Evolutionary conservation across 1,139 yeast species (phyloP).

Genomic region (Tardiomyces depauwii): DNA sequence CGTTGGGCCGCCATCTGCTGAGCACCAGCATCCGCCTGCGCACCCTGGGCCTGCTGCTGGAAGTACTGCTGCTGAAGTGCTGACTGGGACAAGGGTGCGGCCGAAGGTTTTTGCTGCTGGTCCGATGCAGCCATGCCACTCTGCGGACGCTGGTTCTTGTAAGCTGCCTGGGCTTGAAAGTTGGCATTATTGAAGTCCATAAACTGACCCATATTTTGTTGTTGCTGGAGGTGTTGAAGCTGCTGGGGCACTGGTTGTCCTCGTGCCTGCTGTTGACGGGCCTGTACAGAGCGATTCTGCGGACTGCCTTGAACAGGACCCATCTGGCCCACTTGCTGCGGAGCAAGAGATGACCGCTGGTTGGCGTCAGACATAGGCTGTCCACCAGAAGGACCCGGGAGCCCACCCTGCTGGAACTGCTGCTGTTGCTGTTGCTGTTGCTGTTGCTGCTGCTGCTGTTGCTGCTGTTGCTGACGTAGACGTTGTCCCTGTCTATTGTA

Average conservation of each 20-base stretch:
- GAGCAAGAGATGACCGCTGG: no score
- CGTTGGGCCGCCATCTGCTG: background rate
- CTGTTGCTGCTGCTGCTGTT: background rate
- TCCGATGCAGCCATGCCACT: background rate
- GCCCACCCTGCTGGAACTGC: background rate
- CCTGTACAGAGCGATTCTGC: no score
- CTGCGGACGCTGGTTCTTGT: background rate
- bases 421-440: background rate
- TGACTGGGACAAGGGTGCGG: background rate
- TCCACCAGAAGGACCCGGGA: no score
- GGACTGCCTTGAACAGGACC: background rate
- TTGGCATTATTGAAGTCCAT: background rate
- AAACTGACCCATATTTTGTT: background rate
- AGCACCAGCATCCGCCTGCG: background rate
- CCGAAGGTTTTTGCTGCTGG: background rate
- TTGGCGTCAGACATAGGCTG: no score
- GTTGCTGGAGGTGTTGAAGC: background rate
- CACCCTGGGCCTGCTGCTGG: constrained; percentile 2
- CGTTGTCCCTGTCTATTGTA: background rate
- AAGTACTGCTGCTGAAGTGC: background rate
- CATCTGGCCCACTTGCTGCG: background rate
- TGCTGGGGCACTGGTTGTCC: background rate
- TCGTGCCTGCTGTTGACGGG: background rate
- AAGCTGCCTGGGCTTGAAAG: background rate
- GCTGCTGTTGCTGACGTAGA: background rate